Base-by-base conservation (phyloP, 1,284 basidiomycete species). In the Tremellales sp. region DNA sequence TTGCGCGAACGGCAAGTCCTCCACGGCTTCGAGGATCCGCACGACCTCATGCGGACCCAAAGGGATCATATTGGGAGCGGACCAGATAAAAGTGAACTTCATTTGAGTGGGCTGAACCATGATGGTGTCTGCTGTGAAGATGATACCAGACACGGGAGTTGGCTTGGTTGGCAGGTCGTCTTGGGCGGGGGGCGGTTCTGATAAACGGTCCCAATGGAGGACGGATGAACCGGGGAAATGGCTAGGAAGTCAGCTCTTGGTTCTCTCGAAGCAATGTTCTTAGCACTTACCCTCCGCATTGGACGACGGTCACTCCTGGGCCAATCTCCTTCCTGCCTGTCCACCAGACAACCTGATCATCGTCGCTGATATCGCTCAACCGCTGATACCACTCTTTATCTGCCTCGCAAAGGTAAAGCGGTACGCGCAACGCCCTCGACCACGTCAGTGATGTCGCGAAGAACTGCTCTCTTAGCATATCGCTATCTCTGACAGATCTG, bases 61-160 rank as follows among this genome's bases (percentile, higher is more conserved):
- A 1, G 73, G 73, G 40, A 74, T 72, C 63, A 68, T 59, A 51
- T 74, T 74, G 0, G 73, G 73, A 1, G 59, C 64, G n/a, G 66
- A 69, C 67, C 69, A 74, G 29, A 71, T 57, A 53, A 72, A 74
- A 0, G 71, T 67, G 51, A 74, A 72, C 0, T 57, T 59, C n/a
- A 43, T 53, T 40, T 68, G 65, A 21, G 61, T 65, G 4, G 65
- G 58, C 51, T 67, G 64, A 22, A 73, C 69, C 73, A 72, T 70
- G 31, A 72, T 51, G 3, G 71, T 74, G 54, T 74, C 73, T 2
- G 68, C 60, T 4, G 58, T 61, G 29, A 74, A 60, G 26, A 72
- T 48, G 49, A 73, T 55, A 3, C 67, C 68, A 2, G 57, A 58
- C 3, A 62, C 60, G 0, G 61, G 62, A 4, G 59, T 60, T 1